These are phyloP conservation scores for Sisymbrium altissimum DNA, from an alignment of 345 rosid species.

Conservation along the genomic window DNA sequence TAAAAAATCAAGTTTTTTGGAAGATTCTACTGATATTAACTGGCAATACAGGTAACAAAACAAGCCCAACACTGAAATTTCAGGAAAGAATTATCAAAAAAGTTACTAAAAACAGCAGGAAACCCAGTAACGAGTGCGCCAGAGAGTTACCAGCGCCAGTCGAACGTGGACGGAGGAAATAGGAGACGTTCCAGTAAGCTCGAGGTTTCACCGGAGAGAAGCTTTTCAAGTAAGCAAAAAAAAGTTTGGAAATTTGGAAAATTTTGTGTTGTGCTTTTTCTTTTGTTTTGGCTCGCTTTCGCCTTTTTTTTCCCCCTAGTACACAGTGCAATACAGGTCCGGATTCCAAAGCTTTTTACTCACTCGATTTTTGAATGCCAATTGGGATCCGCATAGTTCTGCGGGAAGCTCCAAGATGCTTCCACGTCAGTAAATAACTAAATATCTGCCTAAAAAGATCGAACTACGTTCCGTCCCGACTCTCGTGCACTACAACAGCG, in stretches of 20 bases:
- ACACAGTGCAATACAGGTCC: constrained; percentile 24
- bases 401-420: constrained; percentile 31
- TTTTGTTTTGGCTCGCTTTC: constrained; percentile 34
- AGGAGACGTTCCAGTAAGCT: neutral
- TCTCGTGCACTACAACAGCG: constrained; percentile 9
- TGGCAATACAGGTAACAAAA: neutral
- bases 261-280: constrained; percentile 14
- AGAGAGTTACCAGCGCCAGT: constrained; percentile 7
- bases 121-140: neutral
- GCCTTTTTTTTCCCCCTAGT: neutral
- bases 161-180: neutral
- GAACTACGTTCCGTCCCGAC: constrained; percentile 23
- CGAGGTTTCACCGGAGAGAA: constrained; percentile 13
- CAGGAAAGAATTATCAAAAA: neutral
- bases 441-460: constrained; percentile 22
- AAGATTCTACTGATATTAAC: neutral
- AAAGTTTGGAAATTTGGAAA: constrained; percentile 19
- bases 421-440: constrained; percentile 23
- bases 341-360: constrained; percentile 23
- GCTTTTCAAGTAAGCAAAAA: constrained; percentile 26
- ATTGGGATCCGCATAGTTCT: constrained; percentile 32
- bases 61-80: constrained; percentile 9
- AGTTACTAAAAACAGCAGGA: neutral
- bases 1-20: neutral
- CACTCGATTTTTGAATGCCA: constrained; percentile 5